Evolutionary conservation across 176 grass and related monocot species (phyloP).

Genomic region (Poa pratensis): DNA sequence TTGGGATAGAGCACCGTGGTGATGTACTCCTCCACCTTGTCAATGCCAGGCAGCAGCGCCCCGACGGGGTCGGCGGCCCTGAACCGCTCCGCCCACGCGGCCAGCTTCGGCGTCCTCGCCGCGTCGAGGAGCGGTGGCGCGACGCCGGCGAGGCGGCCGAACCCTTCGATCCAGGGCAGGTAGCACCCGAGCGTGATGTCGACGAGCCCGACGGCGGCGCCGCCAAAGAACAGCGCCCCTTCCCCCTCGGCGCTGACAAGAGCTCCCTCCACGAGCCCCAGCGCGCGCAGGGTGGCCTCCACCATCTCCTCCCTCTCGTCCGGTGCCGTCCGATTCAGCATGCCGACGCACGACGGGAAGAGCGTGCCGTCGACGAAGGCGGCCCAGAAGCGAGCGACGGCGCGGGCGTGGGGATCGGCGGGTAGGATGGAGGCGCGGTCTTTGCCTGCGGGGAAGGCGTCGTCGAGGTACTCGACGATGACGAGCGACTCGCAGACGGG

Average conservation of each 20-base stretch:
- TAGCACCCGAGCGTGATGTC: constrained; percentile 44
- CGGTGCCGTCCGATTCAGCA: background rate
- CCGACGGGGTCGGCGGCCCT: background rate
- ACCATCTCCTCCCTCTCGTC: background rate
- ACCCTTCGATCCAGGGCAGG: constrained; percentile 32
- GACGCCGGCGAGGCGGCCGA: background rate
- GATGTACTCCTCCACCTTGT: too few species aligned
- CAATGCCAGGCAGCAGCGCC: too few species aligned
- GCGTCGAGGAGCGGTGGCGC: background rate
- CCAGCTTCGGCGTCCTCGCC: background rate
- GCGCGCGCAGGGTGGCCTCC: background rate
- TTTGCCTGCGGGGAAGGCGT: background rate
- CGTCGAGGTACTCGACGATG: constrained; percentile 41
- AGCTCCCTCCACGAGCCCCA: background rate
- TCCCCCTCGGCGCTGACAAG: background rate
- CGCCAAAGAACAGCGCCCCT: constrained; percentile 41
- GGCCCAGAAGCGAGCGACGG: constrained; percentile 29
- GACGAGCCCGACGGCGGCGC: constrained; percentile 37
- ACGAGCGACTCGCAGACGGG: constrained; percentile 43
- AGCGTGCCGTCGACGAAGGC: constrained; percentile 44
- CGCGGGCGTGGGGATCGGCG: constrained; percentile 3
- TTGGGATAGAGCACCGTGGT: too few species aligned
- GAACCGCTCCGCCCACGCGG: background rate
- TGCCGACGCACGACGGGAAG: background rate
- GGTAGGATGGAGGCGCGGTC: constrained; percentile 25